These are phyloP conservation scores for Umbelopsis ramanniana DNA, from an alignment of 192 early-diverging fungal genomes.

Conservation along the genomic window DNA sequence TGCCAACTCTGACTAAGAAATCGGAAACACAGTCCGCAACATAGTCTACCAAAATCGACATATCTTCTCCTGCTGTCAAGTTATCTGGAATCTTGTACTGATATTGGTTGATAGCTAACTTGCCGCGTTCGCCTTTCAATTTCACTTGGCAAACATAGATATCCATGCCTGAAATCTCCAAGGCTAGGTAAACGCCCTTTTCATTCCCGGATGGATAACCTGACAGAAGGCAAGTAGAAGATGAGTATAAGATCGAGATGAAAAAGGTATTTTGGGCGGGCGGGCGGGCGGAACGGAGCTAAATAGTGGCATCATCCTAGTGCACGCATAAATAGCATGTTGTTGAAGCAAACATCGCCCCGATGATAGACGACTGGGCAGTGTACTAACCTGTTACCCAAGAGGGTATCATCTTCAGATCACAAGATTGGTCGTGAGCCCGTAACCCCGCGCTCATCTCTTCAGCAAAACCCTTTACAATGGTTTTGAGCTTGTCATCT, in stretches of 20 bases:
- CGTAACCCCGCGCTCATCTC: constrained; percentile 57
- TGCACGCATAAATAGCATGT: background rate
- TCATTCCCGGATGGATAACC: constrained; percentile 86
- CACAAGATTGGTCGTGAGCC: constrained; percentile 34
- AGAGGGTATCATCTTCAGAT: constrained; percentile 85
- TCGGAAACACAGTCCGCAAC: constrained; percentile 63
- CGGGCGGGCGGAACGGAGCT: background rate
- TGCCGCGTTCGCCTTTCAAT: constrained; percentile 76
- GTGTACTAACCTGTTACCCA: constrained; percentile 67
- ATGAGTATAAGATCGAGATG: background rate
- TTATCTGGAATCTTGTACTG: constrained; percentile 74
- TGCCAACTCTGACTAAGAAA: constrained; percentile 47
- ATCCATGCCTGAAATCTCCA: constrained; percentile 94
- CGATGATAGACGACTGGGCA: background rate
- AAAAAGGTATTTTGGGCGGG: background rate
- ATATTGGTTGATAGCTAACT: constrained; percentile 76
- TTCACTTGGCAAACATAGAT: constrained; percentile 86
- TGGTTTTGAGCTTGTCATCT: constrained; percentile 28
- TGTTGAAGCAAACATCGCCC: background rate
- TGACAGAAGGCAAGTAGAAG: constrained; percentile 51
- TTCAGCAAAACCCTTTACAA: constrained; percentile 51
- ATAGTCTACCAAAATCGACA: constrained; percentile 74
- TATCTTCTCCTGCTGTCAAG: constrained; percentile 56
- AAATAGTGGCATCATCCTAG: background rate
- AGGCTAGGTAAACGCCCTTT: constrained; percentile 82